phyloP scores from a whole-genome alignment of 768 basidiomycete genomes.

The Mycena filopes region DNA sequence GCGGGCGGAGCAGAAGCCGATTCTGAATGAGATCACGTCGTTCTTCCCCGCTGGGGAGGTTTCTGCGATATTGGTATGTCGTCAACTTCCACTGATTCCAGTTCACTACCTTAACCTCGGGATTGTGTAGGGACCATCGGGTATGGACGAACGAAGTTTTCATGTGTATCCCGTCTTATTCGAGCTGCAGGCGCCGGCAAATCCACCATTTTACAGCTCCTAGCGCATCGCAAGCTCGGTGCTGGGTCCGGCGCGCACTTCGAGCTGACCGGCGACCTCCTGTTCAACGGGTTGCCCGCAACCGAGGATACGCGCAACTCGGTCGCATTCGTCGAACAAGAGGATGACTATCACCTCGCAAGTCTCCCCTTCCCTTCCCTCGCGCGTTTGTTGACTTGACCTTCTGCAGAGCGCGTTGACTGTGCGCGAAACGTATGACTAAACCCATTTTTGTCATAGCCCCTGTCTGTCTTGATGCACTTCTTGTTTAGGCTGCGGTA shows the following conservation, averaged over 20 bases:
- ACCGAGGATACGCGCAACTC: conserved; percentile 29
- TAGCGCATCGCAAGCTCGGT: conserved; percentile 32
- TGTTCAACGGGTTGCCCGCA: conserved; percentile 40
- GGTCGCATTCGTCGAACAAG: conserved; percentile 32
- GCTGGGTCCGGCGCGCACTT: conserved; percentile 32
- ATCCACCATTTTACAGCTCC: conserved; percentile 29
- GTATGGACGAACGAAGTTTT: background rate
- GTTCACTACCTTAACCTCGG: background rate
- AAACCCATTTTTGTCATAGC: background rate
- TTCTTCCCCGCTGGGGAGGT: conserved; percentile 35
- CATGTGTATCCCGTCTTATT: background rate
- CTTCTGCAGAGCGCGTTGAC: conserved; percentile 29
- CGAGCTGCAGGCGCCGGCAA: conserved; percentile 28
- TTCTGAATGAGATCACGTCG: conserved; percentile 29
- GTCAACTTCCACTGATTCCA: background rate
- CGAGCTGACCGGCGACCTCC: conserved; percentile 32
- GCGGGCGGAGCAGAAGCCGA: conserved; percentile 25
- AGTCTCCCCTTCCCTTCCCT: background rate
- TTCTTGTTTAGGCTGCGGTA: conserved; percentile 26
- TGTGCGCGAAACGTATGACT: conserved; percentile 26
- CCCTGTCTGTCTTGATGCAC: conserved; percentile 16
- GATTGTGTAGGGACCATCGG: conserved; percentile 20
- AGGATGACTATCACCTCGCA: conserved; percentile 33
- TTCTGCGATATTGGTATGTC: conserved; percentile 28
- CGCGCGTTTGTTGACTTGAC: background rate